Conservation (phyloP, 176 grass and related monocot species). For the Carex scoparia region DNA sequence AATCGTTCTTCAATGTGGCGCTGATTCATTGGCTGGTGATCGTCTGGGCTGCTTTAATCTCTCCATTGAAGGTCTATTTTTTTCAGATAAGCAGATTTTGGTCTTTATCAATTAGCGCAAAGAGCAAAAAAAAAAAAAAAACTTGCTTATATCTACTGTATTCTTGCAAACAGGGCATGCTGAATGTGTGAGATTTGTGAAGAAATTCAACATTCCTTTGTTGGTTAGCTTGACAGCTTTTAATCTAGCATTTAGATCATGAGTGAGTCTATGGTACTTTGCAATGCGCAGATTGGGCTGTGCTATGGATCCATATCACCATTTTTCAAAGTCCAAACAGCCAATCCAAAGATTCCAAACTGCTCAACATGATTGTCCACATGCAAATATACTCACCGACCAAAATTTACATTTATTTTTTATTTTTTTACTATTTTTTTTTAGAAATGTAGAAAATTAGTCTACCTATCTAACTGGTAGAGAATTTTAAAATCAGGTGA, state of each 20-base stretch:
- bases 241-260: not conserved
- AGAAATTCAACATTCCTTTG: slow-evolving; percentile 95
- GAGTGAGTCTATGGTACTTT: no score
- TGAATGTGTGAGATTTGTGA: slow-evolving; percentile 96
- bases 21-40: slow-evolving; percentile 96
- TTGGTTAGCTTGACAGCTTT: slow-evolving; percentile 53
- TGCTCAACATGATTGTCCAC: no score
- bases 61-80: slow-evolving; percentile 79
- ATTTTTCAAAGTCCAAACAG: no score
- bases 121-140: not conserved
- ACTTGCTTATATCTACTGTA: not conserved
- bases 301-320: no score
- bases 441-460: no score
- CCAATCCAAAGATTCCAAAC: no score
- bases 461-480: no score
- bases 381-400: no score
- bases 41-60: slow-evolving; percentile 97
- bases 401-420: no score
- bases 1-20: slow-evolving; percentile 98
- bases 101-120: not conserved
- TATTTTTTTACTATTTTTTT: no score
- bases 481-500: no score
- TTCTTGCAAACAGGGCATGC: slow-evolving; percentile 64
- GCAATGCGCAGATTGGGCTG: no score
- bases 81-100: slow-evolving; percentile 12